Base-by-base conservation (phyloP, 805 yeast genomes). In the Lipomyces sp. region DNA sequence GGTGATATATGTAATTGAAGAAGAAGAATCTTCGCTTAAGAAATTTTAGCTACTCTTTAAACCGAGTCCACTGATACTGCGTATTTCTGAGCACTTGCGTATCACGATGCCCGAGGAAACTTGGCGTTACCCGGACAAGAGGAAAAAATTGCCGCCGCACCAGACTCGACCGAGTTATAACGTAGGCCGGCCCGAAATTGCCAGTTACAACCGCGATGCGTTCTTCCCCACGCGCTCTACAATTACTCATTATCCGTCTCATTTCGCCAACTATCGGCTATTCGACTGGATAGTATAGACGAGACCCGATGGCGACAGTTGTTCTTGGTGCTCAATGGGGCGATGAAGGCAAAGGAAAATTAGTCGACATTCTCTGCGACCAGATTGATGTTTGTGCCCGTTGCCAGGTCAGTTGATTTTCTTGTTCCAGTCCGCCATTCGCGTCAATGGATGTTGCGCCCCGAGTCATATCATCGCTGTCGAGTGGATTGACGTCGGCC, bases 271-370 rank as follows among this genome's bases (percentile, higher is more conserved):
- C 62, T 8, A 5, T 42, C 6, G 33, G 15, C 55, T 15, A 24
- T 30, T 34, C 29, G 51, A 18, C 42, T 18, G 33, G 29, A 29
- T 37, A 33, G 56, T 18, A 34, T 53, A 15, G 48, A 3, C 13
- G 53, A 18, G 50, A 48, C 34, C 6, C 24, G 11, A 68, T 68
- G 71, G 65, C 71, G 11, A 90, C 89, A 82, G 98, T 95, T 71
- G 99, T 95, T 63, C 84, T 95, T 75, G 99, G 99, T 66, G 83
- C 98, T 80, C 99, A 95, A 81, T 95, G 99, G 99, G 99, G 99
- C 71, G 99, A 95, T 77, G 99, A 95, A 86, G 99, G 99, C 77
- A 95, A 95, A 78, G 99, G 99, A 66, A 95, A 95, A 80, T 85
- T 95, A 66, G 99, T 95, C 59, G 99, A 95, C 78, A 83, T 95